Evolutionary conservation across 805 yeast genomes (phyloP), one percentile per base, ranked within the genome.

Genomic region (Suhomyces sp.): DNA sequence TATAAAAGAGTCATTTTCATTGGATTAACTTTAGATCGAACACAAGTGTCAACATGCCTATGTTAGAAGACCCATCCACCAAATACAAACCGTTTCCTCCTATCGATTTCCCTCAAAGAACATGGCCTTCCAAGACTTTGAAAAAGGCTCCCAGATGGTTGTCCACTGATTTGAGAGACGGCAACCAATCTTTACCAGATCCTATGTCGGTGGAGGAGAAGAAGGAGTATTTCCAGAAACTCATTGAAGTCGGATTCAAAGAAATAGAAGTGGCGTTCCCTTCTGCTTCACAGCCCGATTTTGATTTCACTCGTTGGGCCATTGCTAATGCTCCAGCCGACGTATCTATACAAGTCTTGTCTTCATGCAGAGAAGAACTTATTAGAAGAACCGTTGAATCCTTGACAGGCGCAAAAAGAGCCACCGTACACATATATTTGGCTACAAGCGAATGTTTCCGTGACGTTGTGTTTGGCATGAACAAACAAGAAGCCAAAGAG

Each of bases 211-310:
- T 86, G 43, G 84, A 74, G n/a, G 92, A 87, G 61, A 87, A 87
- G 70, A 84, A 84, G 62, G 80, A 75, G 50, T 87, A 85, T 69
- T 86, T 87, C 66, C 71, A 80, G 50, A 84, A 86, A 65, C 73
- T 87, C 41, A 78, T 87, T 13, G 87, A 85, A 24, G 69, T 87
- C 40, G 96, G 96, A 0, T 87, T 85, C 71, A 87, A 87, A 65
- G 94, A 87, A 67, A 87, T 87, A 53, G 94, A 87, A 67, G 94
- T 88, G 19, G 83, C 91, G 0, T 87, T 87, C 68, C 94, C 94
- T 4, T 78, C 88, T 15, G 94, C 94, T 3, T 83, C 89, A 3
- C 92, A 87, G 65, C 77, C 81, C 25, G 94, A 88, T 68, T 87
- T 87, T 61, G 93, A 87, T 62, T 88, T 87, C 69, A 87, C 94